Conservation (phyloP, 257 asterid species). For the Voacanga thouarsii region DNA sequence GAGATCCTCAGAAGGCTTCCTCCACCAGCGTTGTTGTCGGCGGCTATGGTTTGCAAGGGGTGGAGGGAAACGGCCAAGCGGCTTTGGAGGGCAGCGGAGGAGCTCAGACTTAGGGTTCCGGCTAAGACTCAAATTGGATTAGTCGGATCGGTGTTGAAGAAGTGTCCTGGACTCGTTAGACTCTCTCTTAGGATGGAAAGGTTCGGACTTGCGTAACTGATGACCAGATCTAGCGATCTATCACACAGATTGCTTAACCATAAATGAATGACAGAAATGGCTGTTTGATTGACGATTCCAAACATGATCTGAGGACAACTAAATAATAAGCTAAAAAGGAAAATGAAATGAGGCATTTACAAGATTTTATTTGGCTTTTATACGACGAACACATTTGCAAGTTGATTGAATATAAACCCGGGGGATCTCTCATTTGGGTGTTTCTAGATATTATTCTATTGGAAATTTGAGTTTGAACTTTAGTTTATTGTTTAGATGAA, state of each 20-base stretch:
- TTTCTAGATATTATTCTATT: background rate
- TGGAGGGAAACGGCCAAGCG: constrained; percentile 73
- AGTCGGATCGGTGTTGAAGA: constrained; percentile 86
- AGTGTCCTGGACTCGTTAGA: constrained; percentile 67
- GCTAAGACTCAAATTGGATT: constrained; percentile 68
- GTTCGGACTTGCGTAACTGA: constrained; percentile 38
- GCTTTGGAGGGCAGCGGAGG: constrained; percentile 89
- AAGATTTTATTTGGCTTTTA: background rate
- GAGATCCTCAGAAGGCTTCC: constrained; percentile 84
- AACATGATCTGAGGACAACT: background rate
- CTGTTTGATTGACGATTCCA: constrained; percentile 8
- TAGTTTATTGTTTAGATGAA: background rate
- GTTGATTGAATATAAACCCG: background rate
- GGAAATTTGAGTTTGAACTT: background rate
- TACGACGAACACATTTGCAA: background rate
- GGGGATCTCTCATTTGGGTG: constrained; percentile 14
- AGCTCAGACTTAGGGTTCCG: constrained; percentile 81
- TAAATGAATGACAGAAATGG: background rate
- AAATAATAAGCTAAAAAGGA: background rate
- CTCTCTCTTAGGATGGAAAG: constrained; percentile 80
- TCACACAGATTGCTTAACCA: constrained; percentile 17
- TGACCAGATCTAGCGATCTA: constrained; percentile 34
- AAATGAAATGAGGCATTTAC: background rate
- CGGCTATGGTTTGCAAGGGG: constrained; percentile 78
- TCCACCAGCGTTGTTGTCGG: constrained; percentile 61